Percentiles rank a stretch among this genome's conserved stretches.
Evolutionary conservation across 805 yeast species (phyloP).

Genomic region (Pichia sporocuriosa): DNA sequence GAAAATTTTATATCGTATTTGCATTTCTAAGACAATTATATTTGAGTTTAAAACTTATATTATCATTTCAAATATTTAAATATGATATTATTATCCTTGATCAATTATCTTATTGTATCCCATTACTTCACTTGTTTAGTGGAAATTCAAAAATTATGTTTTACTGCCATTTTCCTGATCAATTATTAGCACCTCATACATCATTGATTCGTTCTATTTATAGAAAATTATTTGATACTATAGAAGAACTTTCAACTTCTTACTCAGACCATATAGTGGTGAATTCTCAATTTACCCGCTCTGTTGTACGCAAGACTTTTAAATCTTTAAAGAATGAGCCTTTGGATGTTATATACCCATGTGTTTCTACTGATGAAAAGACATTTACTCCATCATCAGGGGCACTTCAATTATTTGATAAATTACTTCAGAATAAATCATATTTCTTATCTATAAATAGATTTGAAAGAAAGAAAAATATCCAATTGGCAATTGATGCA

Average conservation of each 20-base stretch:
- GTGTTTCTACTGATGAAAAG: conserved; percentile 45
- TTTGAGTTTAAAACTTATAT: conserved; percentile 41
- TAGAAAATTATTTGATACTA: conserved; percentile 73
- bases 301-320: conserved; percentile 64
- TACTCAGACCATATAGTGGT: conserved; percentile 77
- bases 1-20: conserved; percentile 69
- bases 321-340: conserved; percentile 28
- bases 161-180: conserved; percentile 96
- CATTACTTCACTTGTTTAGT: conserved; percentile 49
- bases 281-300: conserved; percentile 76
- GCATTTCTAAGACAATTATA: conserved; percentile 80
- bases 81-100: conserved; percentile 80
- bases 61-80: conserved; percentile 38
- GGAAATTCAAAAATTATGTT: conserved; percentile 53
- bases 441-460: conserved; percentile 76
- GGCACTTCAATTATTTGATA: conserved; percentile 29
- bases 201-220: conserved; percentile 54
- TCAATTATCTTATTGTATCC: conserved; percentile 80
- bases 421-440: conserved; percentile 31
- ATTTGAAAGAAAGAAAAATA: conserved; percentile 80
- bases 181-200: conserved; percentile 57
- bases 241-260: conserved; percentile 76
- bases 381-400: conserved; percentile 10
- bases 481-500: conserved; percentile 68
- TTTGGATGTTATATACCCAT: conserved; percentile 66